These are phyloP conservation scores for Macrolepiota dolichaula DNA, from an alignment of 768 basidiomycete genomes.

Conservation along the genomic window DNA sequence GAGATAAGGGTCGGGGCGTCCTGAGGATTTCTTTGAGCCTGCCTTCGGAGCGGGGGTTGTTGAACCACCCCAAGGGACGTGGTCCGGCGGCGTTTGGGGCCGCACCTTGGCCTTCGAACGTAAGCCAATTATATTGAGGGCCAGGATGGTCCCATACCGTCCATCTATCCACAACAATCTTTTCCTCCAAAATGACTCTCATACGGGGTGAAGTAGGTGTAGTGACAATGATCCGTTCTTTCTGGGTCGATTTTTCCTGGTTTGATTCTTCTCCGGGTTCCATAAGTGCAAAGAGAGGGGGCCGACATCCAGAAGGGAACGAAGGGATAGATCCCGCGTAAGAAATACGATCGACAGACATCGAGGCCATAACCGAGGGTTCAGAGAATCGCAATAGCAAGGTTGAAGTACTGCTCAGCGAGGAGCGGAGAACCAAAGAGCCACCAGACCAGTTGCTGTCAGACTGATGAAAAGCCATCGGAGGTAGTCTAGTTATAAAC, in stretches of 20 bases:
- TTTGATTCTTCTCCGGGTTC: too few species aligned
- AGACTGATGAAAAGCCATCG: neutral
- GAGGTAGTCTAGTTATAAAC: neutral
- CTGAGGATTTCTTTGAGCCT: neutral
- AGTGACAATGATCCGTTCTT: neutral
- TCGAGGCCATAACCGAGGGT: neutral
- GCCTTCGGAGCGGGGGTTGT: neutral
- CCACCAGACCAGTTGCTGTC: neutral
- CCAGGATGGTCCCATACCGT: too few species aligned
- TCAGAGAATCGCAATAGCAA: neutral
- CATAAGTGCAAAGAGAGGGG: too few species aligned
- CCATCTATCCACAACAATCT: too few species aligned
- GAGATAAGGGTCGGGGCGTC: neutral
- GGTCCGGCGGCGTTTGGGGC: slow-evolving; percentile 1
- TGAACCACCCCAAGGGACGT: slow-evolving; percentile 1
- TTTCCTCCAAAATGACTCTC: neutral
- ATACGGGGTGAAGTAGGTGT: slow-evolving; percentile 6
- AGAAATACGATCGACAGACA: neutral
- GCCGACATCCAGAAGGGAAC: too few species aligned
- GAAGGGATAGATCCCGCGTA: neutral
- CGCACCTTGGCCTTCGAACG: slow-evolving; percentile 1
- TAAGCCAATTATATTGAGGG: neutral
- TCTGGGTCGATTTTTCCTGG: neutral
- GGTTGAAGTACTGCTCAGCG: neutral
- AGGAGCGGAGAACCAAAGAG: neutral